These are phyloP conservation scores for Erigeron philadelphicus DNA, from an alignment of 140 eudicot genomes.

Conservation along the genomic window DNA sequence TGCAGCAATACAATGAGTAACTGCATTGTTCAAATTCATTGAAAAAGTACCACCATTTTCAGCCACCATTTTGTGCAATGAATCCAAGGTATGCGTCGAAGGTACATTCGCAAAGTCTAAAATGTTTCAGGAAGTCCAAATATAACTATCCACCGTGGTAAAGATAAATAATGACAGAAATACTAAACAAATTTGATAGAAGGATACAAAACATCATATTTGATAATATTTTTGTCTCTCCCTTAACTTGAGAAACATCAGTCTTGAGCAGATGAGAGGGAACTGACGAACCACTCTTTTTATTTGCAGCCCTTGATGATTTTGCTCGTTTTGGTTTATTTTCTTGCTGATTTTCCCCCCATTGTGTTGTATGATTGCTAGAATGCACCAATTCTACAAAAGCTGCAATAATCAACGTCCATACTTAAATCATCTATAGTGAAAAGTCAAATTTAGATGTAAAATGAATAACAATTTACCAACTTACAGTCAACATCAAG, in stretches of 20 bases:
- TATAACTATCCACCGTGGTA: background rate
- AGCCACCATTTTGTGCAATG: slow-evolving; percentile 77
- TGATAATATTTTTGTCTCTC: slow-evolving; percentile 62
- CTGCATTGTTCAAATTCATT: slow-evolving; percentile 81
- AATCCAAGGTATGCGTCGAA: slow-evolving; percentile 53
- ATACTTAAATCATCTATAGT: background rate
- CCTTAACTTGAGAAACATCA: slow-evolving; percentile 73
- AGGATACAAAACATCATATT: slow-evolving; percentile 85
- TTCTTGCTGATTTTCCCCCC: slow-evolving; percentile 41
- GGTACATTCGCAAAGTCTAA: slow-evolving; percentile 84
- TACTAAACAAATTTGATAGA: background rate
- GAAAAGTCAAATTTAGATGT: background rate
- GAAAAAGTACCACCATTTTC: slow-evolving; percentile 93
- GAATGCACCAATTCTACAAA: slow-evolving; percentile 86
- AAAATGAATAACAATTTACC: background rate
- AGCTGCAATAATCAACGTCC: slow-evolving; percentile 46
- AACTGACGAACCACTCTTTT: slow-evolving; percentile 53
- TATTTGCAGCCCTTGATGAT: slow-evolving; percentile 47
- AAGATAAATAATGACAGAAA: background rate
- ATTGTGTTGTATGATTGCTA: slow-evolving; percentile 82
- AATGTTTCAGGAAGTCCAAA: slow-evolving; percentile 42
- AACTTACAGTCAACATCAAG: slow-evolving; percentile 84
- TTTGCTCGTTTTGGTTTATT: slow-evolving; percentile 50
- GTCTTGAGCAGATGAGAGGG: slow-evolving; percentile 80
- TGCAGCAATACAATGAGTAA: slow-evolving; percentile 91